These are phyloP conservation scores for Neonectria ditissima DNA, from an alignment of 2,329 filamentous ascomycete species.

Conservation along the genomic window DNA sequence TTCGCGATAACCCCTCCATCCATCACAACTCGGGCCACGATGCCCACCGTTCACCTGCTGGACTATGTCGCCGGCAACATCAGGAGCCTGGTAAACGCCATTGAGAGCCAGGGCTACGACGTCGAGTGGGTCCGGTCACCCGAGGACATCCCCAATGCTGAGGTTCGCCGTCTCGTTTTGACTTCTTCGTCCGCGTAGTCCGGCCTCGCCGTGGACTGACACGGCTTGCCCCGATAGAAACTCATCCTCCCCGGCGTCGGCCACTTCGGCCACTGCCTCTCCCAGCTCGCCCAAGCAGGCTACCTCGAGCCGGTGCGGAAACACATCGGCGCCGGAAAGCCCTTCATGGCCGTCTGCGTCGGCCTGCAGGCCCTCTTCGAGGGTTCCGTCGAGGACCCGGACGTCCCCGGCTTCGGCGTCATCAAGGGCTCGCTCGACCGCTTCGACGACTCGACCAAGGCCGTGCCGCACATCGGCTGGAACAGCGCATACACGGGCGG, in stretches of 20 bases:
- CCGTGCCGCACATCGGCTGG: slow-evolving; percentile 99
- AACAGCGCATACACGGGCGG: slow-evolving; percentile 82
- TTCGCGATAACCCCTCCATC: slow-evolving; percentile 19
- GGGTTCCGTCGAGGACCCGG: slow-evolving; percentile 82
- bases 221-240: slow-evolving; percentile 67
- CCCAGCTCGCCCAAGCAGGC: slow-evolving; percentile 82
- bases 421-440: slow-evolving; percentile 78
- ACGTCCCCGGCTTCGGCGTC: slow-evolving; percentile 79
- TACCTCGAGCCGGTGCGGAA: slow-evolving; percentile 85
- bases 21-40: slow-evolving; percentile 53
- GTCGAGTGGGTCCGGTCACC: slow-evolving; percentile 93
- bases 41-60: slow-evolving; percentile 82
- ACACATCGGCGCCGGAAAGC: slow-evolving; percentile 91
- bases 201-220: slow-evolving; percentile 16
- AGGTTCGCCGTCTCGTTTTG: slow-evolving; percentile 67
- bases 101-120: slow-evolving; percentile 93
- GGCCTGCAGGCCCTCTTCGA: slow-evolving; percentile 91
- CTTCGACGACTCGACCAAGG: slow-evolving; percentile 83
- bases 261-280: slow-evolving; percentile 96
- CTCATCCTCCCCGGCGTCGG: slow-evolving; percentile 96
- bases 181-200: slow-evolving; percentile 17
- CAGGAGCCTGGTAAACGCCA: slow-evolving; percentile 94
- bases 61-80: slow-evolving; percentile 98
- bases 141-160: slow-evolving; percentile 84
- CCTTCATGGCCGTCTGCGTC: slow-evolving; percentile 98